Conservation (phyloP, 179 eudicot species). For the Heliamphora pulchella region DNA sequence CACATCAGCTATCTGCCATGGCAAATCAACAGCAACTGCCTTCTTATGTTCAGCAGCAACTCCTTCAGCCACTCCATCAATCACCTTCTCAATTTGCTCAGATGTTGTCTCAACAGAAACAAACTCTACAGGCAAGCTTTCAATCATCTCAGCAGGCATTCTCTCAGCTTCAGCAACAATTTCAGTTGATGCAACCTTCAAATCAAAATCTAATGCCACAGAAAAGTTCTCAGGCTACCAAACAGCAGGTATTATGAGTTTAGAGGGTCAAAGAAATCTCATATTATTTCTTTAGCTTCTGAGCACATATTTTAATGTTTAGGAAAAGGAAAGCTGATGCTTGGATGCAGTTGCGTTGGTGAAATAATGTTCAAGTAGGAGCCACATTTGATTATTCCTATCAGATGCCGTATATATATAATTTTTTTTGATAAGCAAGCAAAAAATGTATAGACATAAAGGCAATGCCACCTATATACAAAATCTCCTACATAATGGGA, state of each 20-base stretch:
- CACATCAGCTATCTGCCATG: constrained; percentile 19
- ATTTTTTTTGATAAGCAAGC: too few relatives aligned
- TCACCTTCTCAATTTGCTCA: constrained; percentile 84
- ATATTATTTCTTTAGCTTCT: too few relatives aligned
- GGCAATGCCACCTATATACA: too few relatives aligned
- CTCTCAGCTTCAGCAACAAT: constrained; percentile 85
- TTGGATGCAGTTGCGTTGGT: too few relatives aligned
- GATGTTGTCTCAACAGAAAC: constrained; percentile 86
- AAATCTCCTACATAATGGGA: too few relatives aligned
- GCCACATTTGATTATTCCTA: too few relatives aligned
- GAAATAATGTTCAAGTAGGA: too few relatives aligned
- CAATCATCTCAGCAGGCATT: constrained; percentile 85
- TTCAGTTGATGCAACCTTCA: constrained; percentile 82
- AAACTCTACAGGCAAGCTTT: constrained; percentile 70
- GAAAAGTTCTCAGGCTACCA: constrained; percentile 49
- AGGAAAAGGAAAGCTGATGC: too few relatives aligned
- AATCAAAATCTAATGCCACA: constrained; percentile 45
- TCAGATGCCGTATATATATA: too few relatives aligned
- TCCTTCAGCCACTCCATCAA: constrained; percentile 41
- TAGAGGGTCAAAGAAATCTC: not conserved
- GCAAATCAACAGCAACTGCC: not conserved
- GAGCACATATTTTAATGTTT: too few relatives aligned
- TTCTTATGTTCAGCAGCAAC: constrained; percentile 27
- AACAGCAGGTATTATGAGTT: constrained; percentile 56
- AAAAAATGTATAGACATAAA: too few relatives aligned